phyloP scores from a whole-genome alignment of 2,329 filamentous ascomycete genomes.

The Colletotrichum tropicicola region DNA sequence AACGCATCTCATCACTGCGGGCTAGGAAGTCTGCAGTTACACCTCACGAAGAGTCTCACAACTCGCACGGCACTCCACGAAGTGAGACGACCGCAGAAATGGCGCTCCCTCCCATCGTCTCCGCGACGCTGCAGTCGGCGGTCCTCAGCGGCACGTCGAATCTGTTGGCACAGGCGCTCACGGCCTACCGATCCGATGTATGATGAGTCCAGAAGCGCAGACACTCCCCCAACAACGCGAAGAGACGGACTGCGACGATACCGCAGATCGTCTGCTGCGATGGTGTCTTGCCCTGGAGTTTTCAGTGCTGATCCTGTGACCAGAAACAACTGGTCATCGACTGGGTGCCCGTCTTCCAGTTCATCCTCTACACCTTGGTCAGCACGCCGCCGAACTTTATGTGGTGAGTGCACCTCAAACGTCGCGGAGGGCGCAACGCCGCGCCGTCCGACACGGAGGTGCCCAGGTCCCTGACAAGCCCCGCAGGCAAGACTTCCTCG shows the following conservation, averaged over 20 bases:
- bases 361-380: conserved; percentile 77
- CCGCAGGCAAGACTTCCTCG: conserved; percentile 78
- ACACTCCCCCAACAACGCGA: too few species aligned
- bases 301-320: conserved; percentile 8
- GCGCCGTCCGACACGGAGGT: conserved; percentile 29
- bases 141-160: conserved; percentile 75
- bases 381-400: conserved; percentile 84
- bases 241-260: too few species aligned
- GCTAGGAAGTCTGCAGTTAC: too few species aligned
- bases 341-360: conserved; percentile 76
- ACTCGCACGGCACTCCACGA: too few species aligned
- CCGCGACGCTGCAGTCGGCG: conserved; percentile 71
- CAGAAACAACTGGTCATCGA: conserved; percentile 71
- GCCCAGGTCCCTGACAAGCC: too few species aligned
- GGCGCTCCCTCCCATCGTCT: conserved; percentile 61
- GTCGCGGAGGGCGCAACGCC: neutral
- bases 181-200: conserved; percentile 69
- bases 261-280: neutral
- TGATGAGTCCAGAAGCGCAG: conserved; percentile 33
- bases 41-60: too few species aligned
- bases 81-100: conserved; percentile 36
- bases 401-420: conserved; percentile 62
- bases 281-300: neutral
- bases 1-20: too few species aligned
- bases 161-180: conserved; percentile 76